phyloP scores from a whole-genome alignment of 108 stramenopile species.

The Nitzschia putrida region DNA sequence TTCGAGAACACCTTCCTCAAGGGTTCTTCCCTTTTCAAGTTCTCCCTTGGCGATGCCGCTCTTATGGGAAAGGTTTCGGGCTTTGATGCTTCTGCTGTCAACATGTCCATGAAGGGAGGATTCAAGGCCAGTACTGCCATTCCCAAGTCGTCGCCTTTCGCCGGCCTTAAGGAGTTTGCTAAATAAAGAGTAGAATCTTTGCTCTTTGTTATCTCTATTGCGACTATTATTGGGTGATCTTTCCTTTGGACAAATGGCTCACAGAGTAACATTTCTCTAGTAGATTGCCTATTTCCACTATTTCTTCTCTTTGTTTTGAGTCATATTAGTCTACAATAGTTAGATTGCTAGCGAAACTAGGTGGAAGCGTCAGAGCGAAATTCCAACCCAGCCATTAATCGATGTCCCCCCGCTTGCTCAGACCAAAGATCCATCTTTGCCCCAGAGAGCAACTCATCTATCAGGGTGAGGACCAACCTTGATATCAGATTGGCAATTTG shows the following conservation, averaged over 20 bases:
- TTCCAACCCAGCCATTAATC: constrained; percentile 80
- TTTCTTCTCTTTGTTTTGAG: too few species aligned
- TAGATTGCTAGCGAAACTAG: neutral
- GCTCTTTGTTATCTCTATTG: neutral
- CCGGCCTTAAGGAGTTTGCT: constrained; percentile 18
- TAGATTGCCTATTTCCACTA: too few species aligned
- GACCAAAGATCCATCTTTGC: constrained; percentile 87
- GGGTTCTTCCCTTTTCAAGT: constrained; percentile 30
- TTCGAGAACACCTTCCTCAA: constrained; percentile 9
- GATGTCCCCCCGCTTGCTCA: constrained; percentile 78
- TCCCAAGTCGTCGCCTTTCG: constrained; percentile 8
- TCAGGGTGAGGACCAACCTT: constrained; percentile 77
- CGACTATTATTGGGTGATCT: neutral
- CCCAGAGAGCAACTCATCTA: constrained; percentile 81
- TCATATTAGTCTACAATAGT: too few species aligned
- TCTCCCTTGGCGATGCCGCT: constrained; percentile 22
- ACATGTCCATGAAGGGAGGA: constrained; percentile 13
- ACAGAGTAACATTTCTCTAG: too few species aligned
- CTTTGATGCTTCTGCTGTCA: constrained; percentile 11
- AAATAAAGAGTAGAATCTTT: neutral
- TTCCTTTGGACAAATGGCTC: neutral
- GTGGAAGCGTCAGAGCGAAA: constrained; percentile 34
- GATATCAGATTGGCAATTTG: constrained; percentile 89
- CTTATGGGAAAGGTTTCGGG: constrained; percentile 32
- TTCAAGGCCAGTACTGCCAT: constrained; percentile 21